Base-by-base conservation (phyloP, 192 early-diverging fungal genomes). In the Coemansia sp. region DNA sequence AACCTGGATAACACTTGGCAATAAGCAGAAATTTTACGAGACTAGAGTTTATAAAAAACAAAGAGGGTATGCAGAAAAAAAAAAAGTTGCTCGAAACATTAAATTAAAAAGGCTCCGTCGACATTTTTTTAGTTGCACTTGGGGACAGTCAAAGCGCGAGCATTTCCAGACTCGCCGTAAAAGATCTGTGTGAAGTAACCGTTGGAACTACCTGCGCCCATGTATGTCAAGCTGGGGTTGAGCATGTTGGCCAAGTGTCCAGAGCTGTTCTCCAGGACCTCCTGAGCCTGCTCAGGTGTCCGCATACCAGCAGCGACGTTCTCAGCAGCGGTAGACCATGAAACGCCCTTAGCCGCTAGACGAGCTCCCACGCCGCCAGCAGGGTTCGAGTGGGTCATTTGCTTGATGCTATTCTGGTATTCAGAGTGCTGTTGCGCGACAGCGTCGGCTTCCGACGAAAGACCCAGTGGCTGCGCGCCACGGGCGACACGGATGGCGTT, bases 101-200 rank as follows among this genome's bases (percentile, higher is more conserved):
- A 20, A 3, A 51, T 11, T 24, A 11, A 51, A 10, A 13, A 6
- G 18, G 31, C 16, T n/a, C 31, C 55, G 31, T 33, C 5, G 6
- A 8, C 47, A 27, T 4, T 18, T 16, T 5, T 61, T 63, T 66
- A 82, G 70, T 72, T 82, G 75, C 80, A 82, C 61, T 70, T 66
- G 34, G 80, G 80, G 46, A 82, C 73, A 40, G 62, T 70, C 60
- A 34, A 31, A 8, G 80, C 72, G n/a, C 59, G 72, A 24, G 66
- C 68, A 54, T 55, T 60, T 27, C 61, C 54, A 2, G 67, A 51
- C 18, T 63, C 62, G n/a, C 69, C 74, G 47, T 74, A 79, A 63
- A 85, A 87, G 38, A 73, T 70, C 68, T 88, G 87, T 13, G 87
- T 88, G 61, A 70, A 88, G 77, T 86, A 87, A 40, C 66, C 66